phyloP scores from a whole-genome alignment of 2,329 filamentous ascomycete species.

The Neonectria neomacrospora region DNA sequence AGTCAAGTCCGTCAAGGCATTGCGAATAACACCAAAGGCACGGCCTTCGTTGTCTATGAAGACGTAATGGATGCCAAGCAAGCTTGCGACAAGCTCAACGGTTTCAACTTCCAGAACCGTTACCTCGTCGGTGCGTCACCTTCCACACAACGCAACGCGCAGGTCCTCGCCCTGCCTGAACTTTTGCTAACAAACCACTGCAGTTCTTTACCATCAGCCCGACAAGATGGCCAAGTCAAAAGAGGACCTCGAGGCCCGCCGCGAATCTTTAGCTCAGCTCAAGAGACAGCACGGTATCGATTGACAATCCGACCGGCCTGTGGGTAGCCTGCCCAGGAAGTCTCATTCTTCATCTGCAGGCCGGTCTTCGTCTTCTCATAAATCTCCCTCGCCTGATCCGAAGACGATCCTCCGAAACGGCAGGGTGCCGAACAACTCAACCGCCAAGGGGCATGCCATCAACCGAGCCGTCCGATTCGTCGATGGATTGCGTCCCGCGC shows the following conservation, averaged over 20 bases:
- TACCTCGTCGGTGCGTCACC: slow-evolving; percentile 89
- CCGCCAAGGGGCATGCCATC: slow-evolving; percentile 52
- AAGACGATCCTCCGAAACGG: slow-evolving; percentile 59
- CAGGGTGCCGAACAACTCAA: slow-evolving; percentile 50
- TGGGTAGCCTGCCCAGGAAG: slow-evolving; percentile 60
- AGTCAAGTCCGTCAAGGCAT: slow-evolving; percentile 99
- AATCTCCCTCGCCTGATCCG: slow-evolving; percentile 52
- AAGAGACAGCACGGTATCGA: slow-evolving; percentile 99
- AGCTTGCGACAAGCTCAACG: slow-evolving; percentile 99
- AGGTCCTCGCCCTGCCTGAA: slow-evolving; percentile 12
- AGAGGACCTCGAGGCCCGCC: slow-evolving; percentile 92
- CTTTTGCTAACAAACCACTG: slow-evolving; percentile 27
- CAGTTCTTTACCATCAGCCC: slow-evolving; percentile 73
- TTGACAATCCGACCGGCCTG: slow-evolving; percentile 85
- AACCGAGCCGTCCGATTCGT: slow-evolving; percentile 56
- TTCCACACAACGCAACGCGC: background rate
- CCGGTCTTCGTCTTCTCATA: slow-evolving; percentile 66
- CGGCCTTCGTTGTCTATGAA: slow-evolving; percentile 98
- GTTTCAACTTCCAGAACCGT: slow-evolving; percentile 99
- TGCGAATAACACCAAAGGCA: slow-evolving; percentile 96
- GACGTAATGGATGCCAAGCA: slow-evolving; percentile 99
- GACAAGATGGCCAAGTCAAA: slow-evolving; percentile 82
- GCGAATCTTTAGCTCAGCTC: slow-evolving; percentile 97
- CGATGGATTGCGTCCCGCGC: slow-evolving; percentile 52
- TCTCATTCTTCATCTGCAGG: slow-evolving; percentile 64